Base-by-base conservation (phyloP, 371 early-diverging fungal species). In the Phascolomyces articulosus region DNA sequence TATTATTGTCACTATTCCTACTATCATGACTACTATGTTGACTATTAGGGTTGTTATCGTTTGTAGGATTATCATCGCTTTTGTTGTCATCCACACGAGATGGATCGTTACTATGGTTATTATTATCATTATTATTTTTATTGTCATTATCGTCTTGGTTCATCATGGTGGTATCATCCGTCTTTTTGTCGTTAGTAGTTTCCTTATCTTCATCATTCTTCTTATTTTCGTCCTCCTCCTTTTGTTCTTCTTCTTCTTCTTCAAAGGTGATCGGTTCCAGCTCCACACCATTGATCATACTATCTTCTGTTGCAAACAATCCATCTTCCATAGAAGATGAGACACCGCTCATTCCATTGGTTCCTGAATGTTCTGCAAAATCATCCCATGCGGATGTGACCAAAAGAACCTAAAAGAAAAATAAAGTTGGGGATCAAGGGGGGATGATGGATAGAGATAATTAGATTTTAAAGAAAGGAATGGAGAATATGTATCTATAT, bases 331-430 rank as follows among this genome's bases (percentile, higher is more conserved):
- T 7, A 44, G 38, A 27, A 11, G 31, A 38, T 38, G 67, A 11
- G 56, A 47, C 21, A 38, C 41, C 28, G 21, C 58, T 34, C 23
- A 58, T 29, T 20, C 66, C 68, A 31, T 58, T 64, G 11, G 65
- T 53, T 18, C 66, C 67, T 6, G 58, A 40, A 40, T 61, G 31
- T 3, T 66, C 68, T 27, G 62, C 24, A 31, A 70, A 72, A n/a
- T 72, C 77, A 28, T 72, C 67, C 74, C 74, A 74, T 61, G 74
- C 61, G 1, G 79, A 79, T 26, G 77, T 76, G 15, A 79, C 77
- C 29, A 69, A 62, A 20, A 79, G 63, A 9, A 72, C 76, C 76
- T 75, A 53, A 20, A n/a, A n/a, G n/a, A 1, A 26, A 34, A 34
- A 34, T 34, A 9, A 9, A 9, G 34, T 34, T 34, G 34, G 34